These are phyloP conservation scores for Saccharomycopsis synnaedendra DNA, from an alignment of 805 yeast genomes.

Conservation along the genomic window DNA sequence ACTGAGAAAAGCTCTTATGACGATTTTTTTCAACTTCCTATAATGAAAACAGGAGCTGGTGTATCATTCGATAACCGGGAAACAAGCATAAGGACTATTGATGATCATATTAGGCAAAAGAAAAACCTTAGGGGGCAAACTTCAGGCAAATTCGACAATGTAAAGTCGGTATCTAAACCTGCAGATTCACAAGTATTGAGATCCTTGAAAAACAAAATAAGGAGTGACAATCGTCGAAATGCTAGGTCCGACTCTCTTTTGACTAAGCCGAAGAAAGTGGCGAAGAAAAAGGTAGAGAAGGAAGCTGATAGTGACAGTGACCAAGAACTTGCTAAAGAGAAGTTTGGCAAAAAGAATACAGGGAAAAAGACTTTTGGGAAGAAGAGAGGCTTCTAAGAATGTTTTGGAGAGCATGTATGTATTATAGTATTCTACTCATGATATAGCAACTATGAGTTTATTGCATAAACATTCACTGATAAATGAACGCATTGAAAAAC, in stretches of 20 bases:
- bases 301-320: constrained; percentile 3
- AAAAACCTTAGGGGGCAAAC: constrained; percentile 1
- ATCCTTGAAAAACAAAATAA: neutral
- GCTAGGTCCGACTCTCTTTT: neutral
- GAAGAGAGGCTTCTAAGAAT: neutral
- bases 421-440: too few relatives aligned
- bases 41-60: constrained; percentile 6
- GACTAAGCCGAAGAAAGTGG: neutral
- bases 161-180: too few relatives aligned
- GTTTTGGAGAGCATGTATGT: neutral
- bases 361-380: constrained; percentile 1
- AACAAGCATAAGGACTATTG: constrained; percentile 3
- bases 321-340: neutral
- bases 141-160: too few relatives aligned
- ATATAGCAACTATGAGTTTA: too few relatives aligned
- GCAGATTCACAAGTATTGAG: too few relatives aligned
- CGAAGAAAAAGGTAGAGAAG: too few relatives aligned
- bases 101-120: constrained; percentile 10
- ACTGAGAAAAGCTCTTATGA: neutral
- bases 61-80: neutral
- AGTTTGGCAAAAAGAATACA: constrained; percentile 7
- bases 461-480: too few relatives aligned
- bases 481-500: too few relatives aligned
- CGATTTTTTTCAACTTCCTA: constrained; percentile 13
- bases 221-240: neutral